These are phyloP conservation scores for Zoysia japonica DNA, from an alignment of 176 grass and related monocot species.

Conservation along the genomic window DNA sequence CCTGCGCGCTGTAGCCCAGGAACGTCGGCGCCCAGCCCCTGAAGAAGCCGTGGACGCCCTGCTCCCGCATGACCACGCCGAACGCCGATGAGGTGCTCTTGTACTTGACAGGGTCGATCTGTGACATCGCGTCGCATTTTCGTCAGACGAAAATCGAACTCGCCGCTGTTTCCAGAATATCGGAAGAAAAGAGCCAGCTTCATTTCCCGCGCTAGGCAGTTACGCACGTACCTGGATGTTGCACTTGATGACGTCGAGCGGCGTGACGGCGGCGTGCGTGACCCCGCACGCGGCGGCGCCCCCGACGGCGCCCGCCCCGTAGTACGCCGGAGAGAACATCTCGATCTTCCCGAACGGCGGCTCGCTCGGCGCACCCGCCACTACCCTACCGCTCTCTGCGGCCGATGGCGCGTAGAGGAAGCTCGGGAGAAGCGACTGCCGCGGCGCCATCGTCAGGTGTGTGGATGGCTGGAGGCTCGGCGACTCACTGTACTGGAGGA, in stretches of 20 bases:
- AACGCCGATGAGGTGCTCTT: slow-evolving; percentile 78
- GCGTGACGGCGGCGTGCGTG: slow-evolving; percentile 84
- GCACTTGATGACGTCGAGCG: slow-evolving; percentile 92
- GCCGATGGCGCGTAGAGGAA: slow-evolving; percentile 57
- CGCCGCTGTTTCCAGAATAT: too few relatives aligned
- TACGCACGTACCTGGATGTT: slow-evolving; percentile 70
- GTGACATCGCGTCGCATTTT: neutral
- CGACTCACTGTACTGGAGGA: neutral
- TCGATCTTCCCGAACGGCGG: slow-evolving; percentile 76
- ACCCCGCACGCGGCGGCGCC: slow-evolving; percentile 76
- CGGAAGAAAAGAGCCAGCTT: too few relatives aligned
- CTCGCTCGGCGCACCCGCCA: slow-evolving; percentile 60
- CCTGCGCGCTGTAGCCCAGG: slow-evolving; percentile 83
- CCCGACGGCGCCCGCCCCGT: slow-evolving; percentile 60
- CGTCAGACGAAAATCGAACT: too few relatives aligned
- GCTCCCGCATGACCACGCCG: slow-evolving; percentile 69
- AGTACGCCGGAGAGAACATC: slow-evolving; percentile 86
- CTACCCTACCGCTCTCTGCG: slow-evolving; percentile 12
- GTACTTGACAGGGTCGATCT: slow-evolving; percentile 83
- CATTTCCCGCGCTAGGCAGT: too few relatives aligned
- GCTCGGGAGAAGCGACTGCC: slow-evolving; percentile 63
- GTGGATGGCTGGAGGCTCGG: neutral
- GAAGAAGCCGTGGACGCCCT: slow-evolving; percentile 70
- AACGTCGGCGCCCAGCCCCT: slow-evolving; percentile 80
- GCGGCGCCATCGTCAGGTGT: slow-evolving; percentile 37